These are phyloP conservation scores for Talaromyces verruculosus DNA, from an alignment of 2,329 filamentous ascomycete genomes.

Conservation along the genomic window DNA sequence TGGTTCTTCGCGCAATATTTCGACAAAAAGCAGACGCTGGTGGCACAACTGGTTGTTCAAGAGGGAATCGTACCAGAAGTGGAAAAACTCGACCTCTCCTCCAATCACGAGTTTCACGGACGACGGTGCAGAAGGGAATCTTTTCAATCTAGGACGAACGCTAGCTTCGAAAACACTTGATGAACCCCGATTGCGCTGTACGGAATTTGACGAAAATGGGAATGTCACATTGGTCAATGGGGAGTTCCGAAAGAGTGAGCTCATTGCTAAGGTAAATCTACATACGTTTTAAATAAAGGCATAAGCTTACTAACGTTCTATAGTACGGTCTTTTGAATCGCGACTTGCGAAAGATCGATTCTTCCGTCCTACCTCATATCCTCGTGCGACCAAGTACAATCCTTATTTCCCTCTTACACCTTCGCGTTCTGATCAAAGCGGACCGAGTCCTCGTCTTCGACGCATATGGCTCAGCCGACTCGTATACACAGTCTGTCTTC, in stretches of 20 bases:
- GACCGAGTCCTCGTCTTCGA: constrained; percentile 95
- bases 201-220: constrained; percentile 89
- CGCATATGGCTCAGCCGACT: constrained; percentile 89
- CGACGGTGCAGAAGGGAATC: constrained; percentile 59
- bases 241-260: constrained; percentile 95
- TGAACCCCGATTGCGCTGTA: constrained; percentile 84
- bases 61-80: constrained; percentile 16
- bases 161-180: constrained; percentile 74
- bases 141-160: constrained; percentile 69
- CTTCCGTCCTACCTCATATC: constrained; percentile 90
- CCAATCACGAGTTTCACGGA: constrained; percentile 56
- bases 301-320: constrained; percentile 1
- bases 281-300: constrained; percentile 17
- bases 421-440: constrained; percentile 91
- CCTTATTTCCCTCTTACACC: constrained; percentile 91
- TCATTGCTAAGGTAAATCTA: constrained; percentile 80
- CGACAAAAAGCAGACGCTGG: constrained; percentile 34
- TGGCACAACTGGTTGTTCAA: constrained; percentile 34
- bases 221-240: constrained; percentile 90
- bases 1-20: constrained; percentile 29
- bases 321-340: constrained; percentile 90
- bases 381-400: constrained; percentile 91
- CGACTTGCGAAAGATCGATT: constrained; percentile 96
- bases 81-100: constrained; percentile 44
- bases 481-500: constrained; percentile 92